Evolutionary conservation across 805 yeast genomes (phyloP).

Genomic region (Metschnikowia koreensis): DNA sequence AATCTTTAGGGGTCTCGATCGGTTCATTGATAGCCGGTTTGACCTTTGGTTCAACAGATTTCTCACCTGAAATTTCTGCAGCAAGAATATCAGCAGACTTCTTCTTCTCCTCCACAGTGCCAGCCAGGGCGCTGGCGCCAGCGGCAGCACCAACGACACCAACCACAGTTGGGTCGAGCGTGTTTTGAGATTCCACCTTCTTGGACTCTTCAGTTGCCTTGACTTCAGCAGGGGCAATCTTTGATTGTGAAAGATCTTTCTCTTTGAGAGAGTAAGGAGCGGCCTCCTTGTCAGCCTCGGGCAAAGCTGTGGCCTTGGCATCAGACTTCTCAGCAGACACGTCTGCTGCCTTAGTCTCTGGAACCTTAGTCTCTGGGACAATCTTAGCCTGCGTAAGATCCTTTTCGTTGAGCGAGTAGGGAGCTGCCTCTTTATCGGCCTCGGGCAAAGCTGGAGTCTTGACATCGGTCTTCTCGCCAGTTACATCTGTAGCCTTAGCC

Average conservation of each 20-base stretch:
- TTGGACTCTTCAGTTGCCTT: constrained; percentile 10
- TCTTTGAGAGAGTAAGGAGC: constrained; percentile 7
- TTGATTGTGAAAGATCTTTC: constrained; percentile 4
- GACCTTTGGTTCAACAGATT: constrained; percentile 8
- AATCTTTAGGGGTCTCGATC: constrained; percentile 4
- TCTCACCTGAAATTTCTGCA: constrained; percentile 3
- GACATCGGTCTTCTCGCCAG: neutral
- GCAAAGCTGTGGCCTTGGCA: neutral
- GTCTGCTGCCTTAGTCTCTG: neutral
- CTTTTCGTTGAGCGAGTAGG: neutral
- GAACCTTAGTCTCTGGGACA: neutral
- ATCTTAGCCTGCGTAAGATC: neutral
- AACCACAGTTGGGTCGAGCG: constrained; percentile 19
- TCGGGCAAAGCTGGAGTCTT: neutral
- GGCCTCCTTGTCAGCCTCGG: constrained; percentile 3
- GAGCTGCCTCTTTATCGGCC: no score
- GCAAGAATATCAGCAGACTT: constrained; percentile 9
- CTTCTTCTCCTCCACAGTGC: neutral
- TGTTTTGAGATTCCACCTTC: constrained; percentile 7
- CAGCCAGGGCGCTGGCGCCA: constrained; percentile 13
- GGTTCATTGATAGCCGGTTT: constrained; percentile 15
- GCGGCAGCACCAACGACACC: constrained; percentile 18
- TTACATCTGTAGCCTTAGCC: neutral
- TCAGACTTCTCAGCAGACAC: neutral
- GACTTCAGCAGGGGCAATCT: constrained; percentile 6